Conservation (phyloP, 1,139 yeast species). For the Chernovozyma aurita region DNA sequence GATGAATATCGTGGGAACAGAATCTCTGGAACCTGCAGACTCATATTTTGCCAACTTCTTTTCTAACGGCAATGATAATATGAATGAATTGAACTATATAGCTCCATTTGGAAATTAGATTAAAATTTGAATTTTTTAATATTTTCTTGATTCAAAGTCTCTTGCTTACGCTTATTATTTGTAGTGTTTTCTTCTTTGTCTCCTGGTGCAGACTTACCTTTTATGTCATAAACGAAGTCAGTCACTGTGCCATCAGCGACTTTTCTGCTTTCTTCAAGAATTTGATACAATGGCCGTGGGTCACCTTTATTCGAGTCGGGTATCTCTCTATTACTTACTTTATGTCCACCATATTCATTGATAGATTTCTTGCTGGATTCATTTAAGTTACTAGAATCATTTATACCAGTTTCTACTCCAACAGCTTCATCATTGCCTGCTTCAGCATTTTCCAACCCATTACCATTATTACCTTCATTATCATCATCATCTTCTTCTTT, state of each 20-base stretch:
- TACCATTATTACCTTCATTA: constrained; percentile 17
- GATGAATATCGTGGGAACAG: background rate
- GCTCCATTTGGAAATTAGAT: background rate
- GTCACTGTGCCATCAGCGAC: constrained; percentile 14
- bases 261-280: constrained; percentile 22
- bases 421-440: constrained; percentile 1
- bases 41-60: constrained; percentile 6
- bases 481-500: constrained; percentile 29
- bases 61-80: background rate
- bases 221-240: constrained; percentile 6
- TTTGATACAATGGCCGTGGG: constrained; percentile 20
- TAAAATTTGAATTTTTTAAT: constrained; percentile 9
- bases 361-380: constrained; percentile 12
- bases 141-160: background rate
- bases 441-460: constrained; percentile 16
- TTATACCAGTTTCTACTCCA: background rate
- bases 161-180: background rate
- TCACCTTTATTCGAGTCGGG: background rate
- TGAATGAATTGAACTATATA: background rate
- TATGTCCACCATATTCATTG: constrained; percentile 13
- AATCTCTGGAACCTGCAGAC: background rate
- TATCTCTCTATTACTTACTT: background rate
- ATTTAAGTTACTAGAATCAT: constrained; percentile 13
- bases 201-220: too few relatives aligned
- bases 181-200: constrained; percentile 3